Base-by-base conservation (phyloP, 2,329 filamentous ascomycete species). In the Pseudogymnoascus sp. region DNA sequence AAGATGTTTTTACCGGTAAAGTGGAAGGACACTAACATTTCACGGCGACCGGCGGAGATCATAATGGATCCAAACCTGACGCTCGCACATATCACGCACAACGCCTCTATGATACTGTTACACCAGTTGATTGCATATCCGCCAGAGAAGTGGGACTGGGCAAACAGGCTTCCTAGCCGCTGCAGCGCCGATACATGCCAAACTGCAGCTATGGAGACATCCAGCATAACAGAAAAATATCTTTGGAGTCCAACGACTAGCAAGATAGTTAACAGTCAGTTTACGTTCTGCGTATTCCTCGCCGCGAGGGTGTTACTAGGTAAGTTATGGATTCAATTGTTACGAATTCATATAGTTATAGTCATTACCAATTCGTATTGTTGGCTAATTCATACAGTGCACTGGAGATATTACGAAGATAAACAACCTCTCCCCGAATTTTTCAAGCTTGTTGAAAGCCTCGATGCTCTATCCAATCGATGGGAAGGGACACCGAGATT, bases 1-100 rank as follows among this genome's bases (percentile, higher is more conserved):
- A 78, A 78, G 47, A 74, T 78, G 71, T 74, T 75, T 30, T 68
- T 77, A 0, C 75, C 76, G 1, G 71, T 72, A 37, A 72, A 74
- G 62, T 77, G 77, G 75, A 74, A 73, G 47, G 72, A 70, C 57
- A 63, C 71, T 4, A 70, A 72, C 61, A 70, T 72, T 58, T 67
- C 67, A 47, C 63, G 66, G 41, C 65, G 68, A 62, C 63, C 67
- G 61, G 60, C 66, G 5, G 61, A 66, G 2, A 63, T 66, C 1
- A 65, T 62, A 11, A 72, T 73, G 70, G 71, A 73, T 58, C 71
- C 71, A 2, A 73, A 73, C 47, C 63, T 73, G 11, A 73, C 71
- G 0, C 62, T 73, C n/a, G 71, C 71, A 2, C 71, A 73, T 59
- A 67, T 72, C 41, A 73, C 71, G 2, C 71, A 73, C 47, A 73